Evolutionary conservation across 257 asterid species (phyloP), one percentile per base, ranked within the genome.

Genomic region (Echites panduratus): DNA sequence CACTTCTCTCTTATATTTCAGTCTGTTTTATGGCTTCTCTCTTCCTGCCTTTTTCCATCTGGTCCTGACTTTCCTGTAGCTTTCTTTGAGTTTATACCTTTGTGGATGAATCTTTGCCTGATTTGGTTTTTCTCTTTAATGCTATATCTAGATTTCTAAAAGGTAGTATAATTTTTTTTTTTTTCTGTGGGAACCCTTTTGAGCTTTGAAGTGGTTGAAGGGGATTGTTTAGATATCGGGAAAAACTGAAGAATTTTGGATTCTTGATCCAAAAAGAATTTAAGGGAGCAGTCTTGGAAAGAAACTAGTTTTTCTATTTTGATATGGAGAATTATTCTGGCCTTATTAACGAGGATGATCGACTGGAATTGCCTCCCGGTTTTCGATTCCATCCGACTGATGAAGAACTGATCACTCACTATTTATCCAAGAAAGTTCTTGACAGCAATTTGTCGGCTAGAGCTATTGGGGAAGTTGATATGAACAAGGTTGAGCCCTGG

Each of bases 401-500:
- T 38, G 97, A 89, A 75, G 97, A 91, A 68, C 74, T 91, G 68
- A 89, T 91, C 64, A 89, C 94, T 73, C 89, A 89, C 78, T 91
- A 91, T 71, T 75, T 91, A 14, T 81, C 83, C 8, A 80, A 84
- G 62, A 91, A 91, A 70, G 87, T 70, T 64, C 68, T 77, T n/a
- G 89, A 91, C 59, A 50, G 35, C 53, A 68, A 45, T 38, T 91
- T 91, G 81, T 67, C 80, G 41, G 84, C 92, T 52, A 52, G 68
- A 50, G 89, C 96, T 35, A 86, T 91, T 73, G 90, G 90, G 41
- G 96, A 91, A 48, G 97, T 85, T 26, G 96, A 91, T 75, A 86
- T 91, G 89, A 91, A 91, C 88, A 86, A 80, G 71, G 66, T 89
- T 73, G 97, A 90, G 72, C 97, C 97, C 0, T 89, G 97, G 96